Conservation (phyloP, 1,284 basidiomycete genomes). For the Tylopilus sp. region DNA sequence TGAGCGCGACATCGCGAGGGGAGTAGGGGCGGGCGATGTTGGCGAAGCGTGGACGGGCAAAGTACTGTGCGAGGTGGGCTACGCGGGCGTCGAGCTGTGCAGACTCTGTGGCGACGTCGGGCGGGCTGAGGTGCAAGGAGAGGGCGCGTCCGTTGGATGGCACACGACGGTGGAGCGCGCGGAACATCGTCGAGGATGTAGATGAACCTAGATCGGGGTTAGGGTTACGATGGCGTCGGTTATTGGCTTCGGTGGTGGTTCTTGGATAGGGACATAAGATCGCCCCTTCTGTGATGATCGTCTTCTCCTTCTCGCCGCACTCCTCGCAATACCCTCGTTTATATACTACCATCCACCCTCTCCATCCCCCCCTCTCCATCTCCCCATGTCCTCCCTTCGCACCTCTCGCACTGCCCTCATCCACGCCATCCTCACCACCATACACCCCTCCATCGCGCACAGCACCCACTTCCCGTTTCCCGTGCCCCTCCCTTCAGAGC, state of each 20-base stretch:
- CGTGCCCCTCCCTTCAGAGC: slow-evolving; percentile 43
- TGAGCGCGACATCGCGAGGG: slow-evolving; percentile 75
- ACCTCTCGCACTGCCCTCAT: slow-evolving; percentile 39
- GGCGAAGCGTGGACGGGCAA: slow-evolving; percentile 70
- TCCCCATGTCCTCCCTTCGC: slow-evolving; percentile 25
- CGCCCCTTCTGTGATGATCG: slow-evolving; percentile 11
- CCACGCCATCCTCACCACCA: slow-evolving; percentile 48
- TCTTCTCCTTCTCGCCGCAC: slow-evolving; percentile 24
- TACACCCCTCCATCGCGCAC: slow-evolving; percentile 37
- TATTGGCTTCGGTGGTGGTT: slow-evolving; percentile 14
- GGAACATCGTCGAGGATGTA: slow-evolving; percentile 9
- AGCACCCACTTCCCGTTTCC: slow-evolving; percentile 24
- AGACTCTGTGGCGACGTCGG: slow-evolving; percentile 60
- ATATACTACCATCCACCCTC: slow-evolving; percentile 21
- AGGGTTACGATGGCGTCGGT: slow-evolving; percentile 29
- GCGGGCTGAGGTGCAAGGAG: slow-evolving; percentile 61
- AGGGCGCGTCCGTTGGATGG: slow-evolving; percentile 28
- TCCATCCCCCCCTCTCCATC: background rate
- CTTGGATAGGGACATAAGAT: slow-evolving; percentile 1
- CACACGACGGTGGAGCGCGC: slow-evolving; percentile 12
- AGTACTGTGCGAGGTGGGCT: slow-evolving; percentile 68
- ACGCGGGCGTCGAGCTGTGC: slow-evolving; percentile 64
- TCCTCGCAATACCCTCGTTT: slow-evolving; percentile 16
- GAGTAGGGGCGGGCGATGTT: slow-evolving; percentile 76
- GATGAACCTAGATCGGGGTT: slow-evolving; percentile 31